Evolutionary conservation across 1,139 yeast genomes (phyloP), one percentile per base, ranked within the genome.

Genomic region (Pichia inconspicua): DNA sequence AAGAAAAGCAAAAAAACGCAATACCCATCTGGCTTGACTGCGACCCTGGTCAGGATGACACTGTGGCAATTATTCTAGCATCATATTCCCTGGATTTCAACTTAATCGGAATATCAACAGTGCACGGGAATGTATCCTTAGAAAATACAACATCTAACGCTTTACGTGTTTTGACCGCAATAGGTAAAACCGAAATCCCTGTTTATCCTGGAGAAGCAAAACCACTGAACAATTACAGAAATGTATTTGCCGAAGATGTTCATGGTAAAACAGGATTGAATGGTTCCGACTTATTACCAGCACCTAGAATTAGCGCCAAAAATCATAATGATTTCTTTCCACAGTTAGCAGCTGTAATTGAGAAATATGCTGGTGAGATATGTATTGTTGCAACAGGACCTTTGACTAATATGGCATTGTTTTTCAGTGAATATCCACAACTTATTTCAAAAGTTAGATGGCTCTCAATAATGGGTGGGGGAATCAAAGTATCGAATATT

Each of bases 11-110:
- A 3, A 17, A 17, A 17, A 17, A 17, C 19, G 19, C 32, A 32
- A 69, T 82, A 22, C 90, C 90, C 0, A 59, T 86, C 7, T 85
- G 96, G 96, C 64, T 88, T n/a, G 96, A 88, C 66, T 88, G 96
- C 62, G 96, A 88, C 62, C 95, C 96, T 0, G 96, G 96, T 2
- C 92, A 85, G 58, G 96, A 88, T 62, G 97, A 88, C 60, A 85
- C 88, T 2, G 76, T 86, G 46, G 96, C 95, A 10, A 71, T 88
- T 8, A 67, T 85, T 19, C 58, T 88, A 38, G 78, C 86, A 0
- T 68, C 78, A 5, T 79, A 74, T 60, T 74, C 78, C 53, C 85
- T 85, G 0, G 66, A 72, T 39, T 77, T 82, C 61, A 62, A 78
- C 11, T 66, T 88, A 10, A 62, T 84, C 4, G 96, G 95, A 1